Base-by-base conservation (phyloP, 257 asterid genomes). In the Apocynum venetum region DNA sequence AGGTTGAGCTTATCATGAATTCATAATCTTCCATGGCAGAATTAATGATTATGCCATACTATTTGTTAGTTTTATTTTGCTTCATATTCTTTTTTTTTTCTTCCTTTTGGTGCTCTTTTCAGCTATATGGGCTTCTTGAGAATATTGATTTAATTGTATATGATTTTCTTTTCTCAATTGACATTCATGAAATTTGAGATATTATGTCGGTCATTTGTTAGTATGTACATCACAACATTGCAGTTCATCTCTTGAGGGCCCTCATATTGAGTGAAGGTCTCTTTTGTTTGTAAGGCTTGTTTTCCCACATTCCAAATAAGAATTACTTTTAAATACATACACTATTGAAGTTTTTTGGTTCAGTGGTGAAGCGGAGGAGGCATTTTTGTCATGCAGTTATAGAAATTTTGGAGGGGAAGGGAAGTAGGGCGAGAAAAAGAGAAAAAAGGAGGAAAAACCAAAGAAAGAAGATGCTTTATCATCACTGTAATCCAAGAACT, bases 1-100 rank as follows among this genome's bases (percentile, higher is more conserved):
- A 96, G 99, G 99, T 96, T 78, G 51, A 56, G 73, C 55, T 74
- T 25, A 35, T 19, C 1, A 13, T 9, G 46, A 53, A 35, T 55
- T 13, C 55, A 53, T 49, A 7, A 68, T 36, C 68, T 65, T 59
- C 20, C 19, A 10, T 4, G 13, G 71, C 12, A 40, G 69, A 38
- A 59, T 61, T 3, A 71, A 52, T 64, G 55, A 61, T 63, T 20
- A 46, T 51, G 15, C 2, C 35, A 46, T 65, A 55, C 20, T 12
- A 40, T 44, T 68, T 49, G 40, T 35, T 69, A 4, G 14, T 10
- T 1, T 47, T 65, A 9, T 48, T 48, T n/a, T 35, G 35, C 52
- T 73, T 66, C 51, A 46, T 65, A 41, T 74, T 63, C n/a, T 46
- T 6, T 44, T 14, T 25, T 63, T 5, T 14, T 36, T 61, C 71